Evolutionary conservation across 2,329 filamentous ascomycete genomes (phyloP), one percentile per base, ranked within the genome.

Genomic region (Aspergillus fischeri): DNA sequence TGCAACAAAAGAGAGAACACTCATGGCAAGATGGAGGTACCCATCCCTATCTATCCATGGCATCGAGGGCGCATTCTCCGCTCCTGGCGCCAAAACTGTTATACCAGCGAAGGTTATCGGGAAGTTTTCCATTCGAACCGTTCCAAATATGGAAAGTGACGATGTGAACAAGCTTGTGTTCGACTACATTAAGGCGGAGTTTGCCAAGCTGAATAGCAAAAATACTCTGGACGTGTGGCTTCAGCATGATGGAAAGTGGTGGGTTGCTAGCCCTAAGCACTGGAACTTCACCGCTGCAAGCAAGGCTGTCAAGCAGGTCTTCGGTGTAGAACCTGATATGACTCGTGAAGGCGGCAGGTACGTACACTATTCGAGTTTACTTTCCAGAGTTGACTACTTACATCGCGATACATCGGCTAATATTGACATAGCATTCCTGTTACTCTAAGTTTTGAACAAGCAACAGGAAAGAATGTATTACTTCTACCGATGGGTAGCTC

Each of bases 71-170:
- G 94, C 92, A 52, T 99, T 96, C 81, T 93, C 90, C 48, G 88
- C 90, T 1, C 89, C 92, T 5, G 94, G 94, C 49, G 94, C 92
- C 56, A 99, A 99, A 85, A 99, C 94, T 1, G 94, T 99, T 69
- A 99, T 99, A 67, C 94, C 94, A 3, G 93, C 94, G 70, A 97
- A 97, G 82, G 94, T 99, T 57, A 90, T 88, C 69, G 94, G 94
- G 78, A 99, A 99, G 80, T 99, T 99, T 82, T 96, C 91, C 52
- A 97, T 99, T 78, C 88, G 94, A 66, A 97, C 92, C 38, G 94
- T 99, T 24, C 94, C 94, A 53, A 86, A 99, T 79, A 99, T 99
- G 94, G 90, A 97, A 73, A 91, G 91, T 67, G 87, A 91, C 56
- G 86, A 88, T 71, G 95, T 96, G 69, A 95, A 96, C 78, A 83